Conservation (phyloP, 176 grass and related monocot species). For the Triticum turgidum region DNA sequence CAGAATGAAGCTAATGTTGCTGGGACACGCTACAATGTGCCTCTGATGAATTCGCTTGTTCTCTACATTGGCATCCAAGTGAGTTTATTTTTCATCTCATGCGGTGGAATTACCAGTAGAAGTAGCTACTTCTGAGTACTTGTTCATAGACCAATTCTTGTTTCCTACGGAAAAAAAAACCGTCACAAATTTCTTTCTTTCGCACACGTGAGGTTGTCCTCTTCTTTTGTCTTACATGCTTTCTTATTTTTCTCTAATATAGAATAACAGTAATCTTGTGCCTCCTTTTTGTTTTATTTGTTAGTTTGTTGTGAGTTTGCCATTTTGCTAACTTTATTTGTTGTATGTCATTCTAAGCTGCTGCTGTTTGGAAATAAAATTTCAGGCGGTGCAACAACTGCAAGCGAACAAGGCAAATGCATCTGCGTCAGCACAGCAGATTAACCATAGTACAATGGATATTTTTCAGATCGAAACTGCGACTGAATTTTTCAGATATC, state of each 20-base stretch:
- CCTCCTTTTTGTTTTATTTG: background rate
- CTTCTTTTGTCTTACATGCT: background rate
- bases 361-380: background rate
- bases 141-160: background rate
- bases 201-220: background rate
- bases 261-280: background rate
- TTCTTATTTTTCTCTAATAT: background rate
- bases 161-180: too few species aligned
- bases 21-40: conserved; percentile 75
- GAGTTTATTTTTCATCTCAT: conserved; percentile 8
- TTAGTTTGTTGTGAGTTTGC: background rate
- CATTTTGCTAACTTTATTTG: background rate
- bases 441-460: conserved; percentile 64
- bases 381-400: conserved; percentile 72
- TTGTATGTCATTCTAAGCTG: conserved; percentile 1
- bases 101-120: background rate
- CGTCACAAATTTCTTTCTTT: background rate
- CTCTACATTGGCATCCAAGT: conserved; percentile 89
- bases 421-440: conserved; percentile 58
- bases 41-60: conserved; percentile 81
- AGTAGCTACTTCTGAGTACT: background rate
- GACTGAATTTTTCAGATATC: conserved; percentile 67
- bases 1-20: conserved; percentile 64
- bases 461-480: conserved; percentile 74
- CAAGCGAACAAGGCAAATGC: conserved; percentile 53